Conservation (phyloP, 495 filamentous ascomycete species). For the Pseudevernia furfuracea region DNA sequence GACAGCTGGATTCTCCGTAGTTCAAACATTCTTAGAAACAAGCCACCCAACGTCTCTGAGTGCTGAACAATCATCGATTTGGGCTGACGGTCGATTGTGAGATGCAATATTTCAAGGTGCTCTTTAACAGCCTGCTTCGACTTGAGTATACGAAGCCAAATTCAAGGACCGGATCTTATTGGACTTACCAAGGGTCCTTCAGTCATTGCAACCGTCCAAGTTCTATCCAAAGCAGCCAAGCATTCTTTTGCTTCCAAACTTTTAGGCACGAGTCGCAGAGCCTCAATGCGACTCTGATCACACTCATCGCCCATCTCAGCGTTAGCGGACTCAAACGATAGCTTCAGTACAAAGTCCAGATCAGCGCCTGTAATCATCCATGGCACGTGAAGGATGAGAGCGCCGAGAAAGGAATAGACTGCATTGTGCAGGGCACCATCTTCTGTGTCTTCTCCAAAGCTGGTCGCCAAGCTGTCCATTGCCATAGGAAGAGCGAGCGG, state of each 20-base stretch:
- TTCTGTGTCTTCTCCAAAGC: constrained; percentile 44
- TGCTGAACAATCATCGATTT: constrained; percentile 70
- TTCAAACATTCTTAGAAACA: constrained; percentile 68
- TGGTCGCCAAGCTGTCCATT: constrained; percentile 58
- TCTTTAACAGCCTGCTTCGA: constrained; percentile 53
- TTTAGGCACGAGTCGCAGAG: constrained; percentile 62
- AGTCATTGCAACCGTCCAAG: constrained; percentile 55
- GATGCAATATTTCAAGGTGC: constrained; percentile 55
- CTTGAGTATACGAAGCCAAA: constrained; percentile 20
- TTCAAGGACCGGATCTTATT: background rate
- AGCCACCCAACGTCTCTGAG: constrained; percentile 51
- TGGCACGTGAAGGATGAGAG: constrained; percentile 71
- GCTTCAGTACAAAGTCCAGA: constrained; percentile 57
- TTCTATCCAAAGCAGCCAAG: constrained; percentile 60
- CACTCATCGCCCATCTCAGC: constrained; percentile 47
- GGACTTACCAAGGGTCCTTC: constrained; percentile 52
- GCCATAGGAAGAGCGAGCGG: constrained; percentile 65
- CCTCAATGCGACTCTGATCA: constrained; percentile 56
- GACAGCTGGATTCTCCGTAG: constrained; percentile 51
- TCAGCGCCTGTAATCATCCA: constrained; percentile 74
- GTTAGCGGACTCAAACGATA: constrained; percentile 62
- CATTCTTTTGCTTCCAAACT: constrained; percentile 62
- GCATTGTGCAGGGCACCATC: constrained; percentile 68
- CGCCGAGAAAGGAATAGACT: constrained; percentile 65
- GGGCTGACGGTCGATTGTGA: constrained; percentile 63